phyloP scores from a whole-genome alignment of 2,329 filamentous ascomycete species.

The Talaromyces funiculosus region DNA sequence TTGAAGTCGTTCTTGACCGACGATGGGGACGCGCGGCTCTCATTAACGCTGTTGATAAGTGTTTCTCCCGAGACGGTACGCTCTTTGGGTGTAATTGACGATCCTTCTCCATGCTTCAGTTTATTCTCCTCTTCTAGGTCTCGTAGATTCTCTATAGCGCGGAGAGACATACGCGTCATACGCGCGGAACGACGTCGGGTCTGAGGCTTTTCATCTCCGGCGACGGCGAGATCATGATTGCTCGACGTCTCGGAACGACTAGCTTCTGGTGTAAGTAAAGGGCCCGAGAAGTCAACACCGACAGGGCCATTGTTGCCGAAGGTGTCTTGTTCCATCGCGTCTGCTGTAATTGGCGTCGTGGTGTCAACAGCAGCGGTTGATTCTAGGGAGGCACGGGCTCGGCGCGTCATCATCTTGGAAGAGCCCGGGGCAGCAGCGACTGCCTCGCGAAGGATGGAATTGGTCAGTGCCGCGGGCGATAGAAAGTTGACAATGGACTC shows the following conservation, averaged over 20 bases:
- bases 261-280: conserved; percentile 40
- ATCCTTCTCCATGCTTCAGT: conserved; percentile 14
- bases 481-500: conserved; percentile 15
- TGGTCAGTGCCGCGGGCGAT: conserved; percentile 13
- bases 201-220: conserved; percentile 28
- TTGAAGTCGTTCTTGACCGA: conserved; percentile 37
- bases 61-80: conserved; percentile 25
- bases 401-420: conserved; percentile 26
- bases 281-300: conserved; percentile 32
- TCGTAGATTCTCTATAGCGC: conserved; percentile 25
- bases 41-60: conserved; percentile 36
- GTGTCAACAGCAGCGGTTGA: conserved; percentile 20
- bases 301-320: conserved; percentile 25
- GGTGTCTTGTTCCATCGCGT: conserved; percentile 16
- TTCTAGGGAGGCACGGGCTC: conserved; percentile 25
- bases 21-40: conserved; percentile 31
- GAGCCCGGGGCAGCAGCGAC: conserved; percentile 8
- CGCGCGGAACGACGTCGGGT: conserved; percentile 33
- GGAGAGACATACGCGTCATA: conserved; percentile 36
- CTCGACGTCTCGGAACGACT: conserved; percentile 41
- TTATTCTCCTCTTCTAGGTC: conserved; percentile 21
- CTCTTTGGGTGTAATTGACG: conserved; percentile 24
- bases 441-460: conserved; percentile 9
- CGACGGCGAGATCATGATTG: conserved; percentile 32
- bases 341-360: conserved; percentile 21